Base-by-base conservation (phyloP, 2,329 filamentous ascomycete species). In the Cadophora gregata region DNA sequence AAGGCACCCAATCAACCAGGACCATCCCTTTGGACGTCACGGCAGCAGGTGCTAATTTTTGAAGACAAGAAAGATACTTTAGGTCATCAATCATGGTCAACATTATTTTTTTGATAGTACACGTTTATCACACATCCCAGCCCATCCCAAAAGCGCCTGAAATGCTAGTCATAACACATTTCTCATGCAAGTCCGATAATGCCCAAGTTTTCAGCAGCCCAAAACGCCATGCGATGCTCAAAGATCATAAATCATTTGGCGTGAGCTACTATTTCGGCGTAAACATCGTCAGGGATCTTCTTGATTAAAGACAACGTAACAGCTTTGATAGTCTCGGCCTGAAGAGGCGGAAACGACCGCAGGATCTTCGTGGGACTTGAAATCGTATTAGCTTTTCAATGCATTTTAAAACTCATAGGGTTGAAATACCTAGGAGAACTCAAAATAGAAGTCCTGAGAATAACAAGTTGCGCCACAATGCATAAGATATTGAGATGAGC, bases 401-500 rank as follows among this genome's bases (percentile, higher is more conserved):
- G 10, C 27, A 62, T 59, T 4, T n/a, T n/a, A 14, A 10, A 21
- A 65, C 19, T 14, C 58, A 51, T 29, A 14, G 8, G 2, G 16
- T 45, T 16, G 25, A 77, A 84, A 71, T 82, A 97, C 94, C 92
- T 97, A 7, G 91, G 86, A 65, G 92, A 97, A 65, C 88, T 88
- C 73, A 99, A 81, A 62, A 99, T 89, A 68, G 93, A 89, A 65
- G 94, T 90, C 67, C 94, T 85, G 80, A 97, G 93, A 74, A 97
- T 86, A 59, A 97, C 90, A 62, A 99, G 83, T 80, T 99, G 96
- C 16, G 95, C 95, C 19, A 98, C 96, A 70, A 99, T 97, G 78
- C 96, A 98, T 25, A 99, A 81, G 64, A 99, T 93, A 76, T 99
- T 99, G 68, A 99, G 79, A 78, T 99, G 96, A 42, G 93, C 90